phyloP scores from a whole-genome alignment of 306 rosid genomes.

The Citrullus mucosospermus region DNA sequence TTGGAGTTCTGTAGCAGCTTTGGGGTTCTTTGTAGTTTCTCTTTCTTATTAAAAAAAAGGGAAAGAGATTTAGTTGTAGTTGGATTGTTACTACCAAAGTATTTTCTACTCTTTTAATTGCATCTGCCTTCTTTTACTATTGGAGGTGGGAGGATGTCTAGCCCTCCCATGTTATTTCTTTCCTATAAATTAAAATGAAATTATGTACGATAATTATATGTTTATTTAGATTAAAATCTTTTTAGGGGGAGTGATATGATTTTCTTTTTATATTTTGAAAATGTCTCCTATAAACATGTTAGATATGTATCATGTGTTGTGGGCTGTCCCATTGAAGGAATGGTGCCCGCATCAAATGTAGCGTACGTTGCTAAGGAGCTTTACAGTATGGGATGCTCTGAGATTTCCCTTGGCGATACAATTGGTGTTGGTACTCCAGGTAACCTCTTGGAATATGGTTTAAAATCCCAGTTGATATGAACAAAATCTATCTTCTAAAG shows the following conservation, averaged over 20 bases:
- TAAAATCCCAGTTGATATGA: not conserved
- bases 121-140: not conserved
- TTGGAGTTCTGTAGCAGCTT: not conserved
- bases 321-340: conserved; percentile 89
- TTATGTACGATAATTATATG: not conserved
- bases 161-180: not conserved
- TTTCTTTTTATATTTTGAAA: not conserved
- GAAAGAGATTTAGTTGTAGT: not conserved
- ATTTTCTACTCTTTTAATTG: not conserved
- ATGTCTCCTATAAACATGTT: conserved; percentile 7
- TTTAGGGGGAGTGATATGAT: not conserved
- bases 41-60: not conserved
- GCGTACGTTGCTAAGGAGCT: conserved; percentile 79
- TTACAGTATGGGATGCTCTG: conserved; percentile 69
- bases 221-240: not conserved
- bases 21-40: not conserved
- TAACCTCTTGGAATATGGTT: conserved; percentile 21
- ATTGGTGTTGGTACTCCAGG: conserved; percentile 98
- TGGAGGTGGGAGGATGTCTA: not conserved
- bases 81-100: not conserved
- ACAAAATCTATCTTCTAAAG: not conserved
- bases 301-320: conserved; percentile 90
- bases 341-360: conserved; percentile 59
- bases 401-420: conserved; percentile 92
- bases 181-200: not conserved